These are phyloP conservation scores for Suillus sp. DNA, from an alignment of 768 basidiomycete genomes.

Conservation along the genomic window DNA sequence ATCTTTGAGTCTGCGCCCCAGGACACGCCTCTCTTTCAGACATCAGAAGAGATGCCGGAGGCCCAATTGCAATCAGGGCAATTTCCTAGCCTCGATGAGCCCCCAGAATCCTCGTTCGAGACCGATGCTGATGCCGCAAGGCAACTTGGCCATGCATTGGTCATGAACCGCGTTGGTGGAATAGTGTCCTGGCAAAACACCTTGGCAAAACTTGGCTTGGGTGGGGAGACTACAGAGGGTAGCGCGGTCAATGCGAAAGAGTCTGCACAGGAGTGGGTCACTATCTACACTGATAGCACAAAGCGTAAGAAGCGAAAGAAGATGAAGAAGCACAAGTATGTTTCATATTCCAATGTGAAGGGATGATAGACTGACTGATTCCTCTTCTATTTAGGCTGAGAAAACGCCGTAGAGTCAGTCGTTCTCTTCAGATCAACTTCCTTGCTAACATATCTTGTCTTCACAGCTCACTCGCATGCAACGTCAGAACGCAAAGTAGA, in stretches of 20 bases:
- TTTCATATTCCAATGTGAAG: slow-evolving; percentile 19
- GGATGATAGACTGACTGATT: slow-evolving; percentile 11
- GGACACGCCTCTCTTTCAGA: slow-evolving; percentile 22
- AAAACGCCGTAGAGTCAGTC: slow-evolving; percentile 84
- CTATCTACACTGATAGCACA: slow-evolving; percentile 74
- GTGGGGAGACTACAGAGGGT: slow-evolving; percentile 49
- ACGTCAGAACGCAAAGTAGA: slow-evolving; percentile 34
- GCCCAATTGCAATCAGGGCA: slow-evolving; percentile 29
- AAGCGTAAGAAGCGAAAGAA: slow-evolving; percentile 88
- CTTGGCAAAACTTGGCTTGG: slow-evolving; percentile 64
- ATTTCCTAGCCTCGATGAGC: slow-evolving; percentile 41
- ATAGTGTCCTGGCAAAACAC: slow-evolving; percentile 70
- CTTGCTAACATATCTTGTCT: slow-evolving; percentile 20
- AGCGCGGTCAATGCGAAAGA: slow-evolving; percentile 54
- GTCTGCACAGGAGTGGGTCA: slow-evolving; percentile 61
- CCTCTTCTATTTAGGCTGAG: slow-evolving; percentile 56
- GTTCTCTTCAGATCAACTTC: background rate
- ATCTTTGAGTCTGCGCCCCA: slow-evolving; percentile 46
- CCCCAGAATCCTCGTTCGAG: slow-evolving; percentile 56
- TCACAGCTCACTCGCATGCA: slow-evolving; percentile 47
- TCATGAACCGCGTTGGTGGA: slow-evolving; percentile 64
- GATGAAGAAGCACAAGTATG: slow-evolving; percentile 97
- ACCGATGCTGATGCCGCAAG: slow-evolving; percentile 81
- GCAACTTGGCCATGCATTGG: slow-evolving; percentile 73
- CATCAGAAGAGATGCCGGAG: slow-evolving; percentile 26